phyloP scores from a whole-genome alignment of 495 filamentous ascomycete species.

The Melanomma pulvis-pyrius region DNA sequence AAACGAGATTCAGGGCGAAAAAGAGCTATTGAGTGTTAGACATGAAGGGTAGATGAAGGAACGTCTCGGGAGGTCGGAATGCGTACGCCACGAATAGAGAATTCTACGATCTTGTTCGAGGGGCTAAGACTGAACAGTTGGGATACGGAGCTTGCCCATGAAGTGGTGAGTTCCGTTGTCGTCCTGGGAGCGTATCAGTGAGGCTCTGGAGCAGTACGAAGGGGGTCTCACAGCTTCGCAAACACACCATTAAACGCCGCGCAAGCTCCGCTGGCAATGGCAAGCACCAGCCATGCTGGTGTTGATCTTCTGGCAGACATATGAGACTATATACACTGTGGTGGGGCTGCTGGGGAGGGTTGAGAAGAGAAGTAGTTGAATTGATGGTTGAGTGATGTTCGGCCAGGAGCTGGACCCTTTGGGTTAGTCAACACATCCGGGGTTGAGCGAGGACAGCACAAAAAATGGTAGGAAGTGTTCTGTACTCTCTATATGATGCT shows the following conservation, averaged over 20 bases:
- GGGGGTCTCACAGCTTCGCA: constrained; percentile 76
- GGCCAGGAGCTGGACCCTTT: not conserved
- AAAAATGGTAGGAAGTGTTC: not conserved
- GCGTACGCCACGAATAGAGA: constrained; percentile 69
- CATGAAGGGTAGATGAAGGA: not conserved
- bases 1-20: constrained; percentile 83
- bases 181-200: constrained; percentile 57
- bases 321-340: not conserved
- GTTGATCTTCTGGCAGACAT: constrained; percentile 24
- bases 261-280: constrained; percentile 82
- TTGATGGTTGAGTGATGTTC: not conserved
- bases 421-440: not conserved
- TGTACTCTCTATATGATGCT: not conserved
- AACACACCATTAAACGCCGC: constrained; percentile 95
- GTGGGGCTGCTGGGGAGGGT: not conserved
- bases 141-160: constrained; percentile 66
- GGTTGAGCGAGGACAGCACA: not conserved
- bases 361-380: not conserved
- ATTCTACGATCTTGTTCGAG: constrained; percentile 60
- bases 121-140: constrained; percentile 59
- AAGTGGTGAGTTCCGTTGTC: constrained; percentile 79
- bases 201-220: constrained; percentile 3
- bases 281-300: constrained; percentile 73
- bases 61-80: constrained; percentile 19
- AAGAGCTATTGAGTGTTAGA: constrained; percentile 60